A percentile compares a stretch with the other conserved stretches of the same genome.
Evolutionary conservation across 768 basidiomycete genomes (phyloP).

Genomic region (Leccinum barrowsii): DNA sequence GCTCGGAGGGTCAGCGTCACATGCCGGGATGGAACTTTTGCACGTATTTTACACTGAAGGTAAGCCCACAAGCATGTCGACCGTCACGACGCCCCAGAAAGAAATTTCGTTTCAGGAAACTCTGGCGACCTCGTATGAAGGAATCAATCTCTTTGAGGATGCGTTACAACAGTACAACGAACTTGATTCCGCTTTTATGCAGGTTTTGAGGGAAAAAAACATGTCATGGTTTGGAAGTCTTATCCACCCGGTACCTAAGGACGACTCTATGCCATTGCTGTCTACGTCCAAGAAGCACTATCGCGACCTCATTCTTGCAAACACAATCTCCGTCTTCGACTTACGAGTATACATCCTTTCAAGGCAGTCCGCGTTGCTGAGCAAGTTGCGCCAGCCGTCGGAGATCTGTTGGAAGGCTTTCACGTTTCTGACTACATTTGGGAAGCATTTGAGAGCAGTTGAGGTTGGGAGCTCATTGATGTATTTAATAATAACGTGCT

Average conservation of each 20-base stretch:
- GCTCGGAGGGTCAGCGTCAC: conserved; percentile 83
- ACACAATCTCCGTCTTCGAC: conserved; percentile 91
- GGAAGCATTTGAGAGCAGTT: conserved; percentile 67
- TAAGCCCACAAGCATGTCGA: conserved; percentile 30
- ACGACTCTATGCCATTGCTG: conserved; percentile 82
- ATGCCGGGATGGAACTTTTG: conserved; percentile 99
- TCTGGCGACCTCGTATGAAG: conserved; percentile 87
- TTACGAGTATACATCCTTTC: conserved; percentile 88
- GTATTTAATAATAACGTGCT: conserved; percentile 13
- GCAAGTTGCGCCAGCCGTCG: conserved; percentile 58
- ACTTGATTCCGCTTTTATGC: conserved; percentile 80
- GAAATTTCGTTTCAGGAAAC: conserved; percentile 65
- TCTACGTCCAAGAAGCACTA: conserved; percentile 80
- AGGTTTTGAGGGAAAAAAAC: conserved; percentile 71
- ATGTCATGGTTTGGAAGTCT: conserved; percentile 91
- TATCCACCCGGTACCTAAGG: conserved; percentile 62
- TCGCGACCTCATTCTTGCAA: conserved; percentile 82
- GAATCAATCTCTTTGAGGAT: conserved; percentile 86
- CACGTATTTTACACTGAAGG: conserved; percentile 95
- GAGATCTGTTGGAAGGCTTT: conserved; percentile 72
- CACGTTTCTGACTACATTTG: conserved; percentile 75
- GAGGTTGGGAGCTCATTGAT: conserved; percentile 47
- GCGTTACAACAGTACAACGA: conserved; percentile 88
- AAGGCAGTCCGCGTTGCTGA: conserved; percentile 76
- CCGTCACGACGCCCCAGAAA: background rate